Base-by-base conservation (phyloP, 2,329 filamentous ascomycete species). In the Lasiodiplodia gonubiensis region DNA sequence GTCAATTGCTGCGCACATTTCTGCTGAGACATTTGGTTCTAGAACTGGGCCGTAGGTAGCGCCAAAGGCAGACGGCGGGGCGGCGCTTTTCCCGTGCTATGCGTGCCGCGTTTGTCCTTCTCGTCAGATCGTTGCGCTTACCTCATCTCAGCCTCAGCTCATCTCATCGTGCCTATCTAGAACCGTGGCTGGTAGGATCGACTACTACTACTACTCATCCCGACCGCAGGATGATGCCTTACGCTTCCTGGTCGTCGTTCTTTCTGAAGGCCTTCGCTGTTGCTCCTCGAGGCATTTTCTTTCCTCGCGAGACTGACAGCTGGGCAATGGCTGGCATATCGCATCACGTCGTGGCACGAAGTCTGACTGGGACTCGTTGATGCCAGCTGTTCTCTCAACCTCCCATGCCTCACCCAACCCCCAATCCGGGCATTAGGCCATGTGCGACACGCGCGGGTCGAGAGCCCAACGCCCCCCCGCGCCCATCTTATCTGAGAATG, bases 381-480 rank as follows among this genome's bases (percentile, higher is more conserved):
- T 23, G 53, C 30, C 53, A 55, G 53, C 18, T 55, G 53, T 55
- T 55, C 35, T 37, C 51, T 54, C 51, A 33, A 33, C 30, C 30
- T 33, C 30, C 30, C 25, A 52, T 27, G 12, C 23, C 42, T 46
- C 10, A 2, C 46, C n/a, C n/a, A n/a, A 49, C 12, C 10, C 46
- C 25, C 49, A 52, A 23, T 52, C 49, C 25, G 42, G n/a, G n/a
- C 42, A 42, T 10, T 42, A 18, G 7, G 39, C 30, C 30, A 33
- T 33, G 30, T 33, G 30, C 30, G 30, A 33, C 30, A 33, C n/a
- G 10, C 30, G 10, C 7, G 30, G 30, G 30, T 33, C 30, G 7
- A 33, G 7, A 33, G 30, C 30, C 30, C 30, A 33, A 33, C n/a
- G 10, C 30, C 8, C 30, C 30, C 30, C 30, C 27, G 10, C n/a